phyloP scores from a whole-genome alignment of 1,139 yeast genomes.

The Yamadazyma spencermartinsiae region DNA sequence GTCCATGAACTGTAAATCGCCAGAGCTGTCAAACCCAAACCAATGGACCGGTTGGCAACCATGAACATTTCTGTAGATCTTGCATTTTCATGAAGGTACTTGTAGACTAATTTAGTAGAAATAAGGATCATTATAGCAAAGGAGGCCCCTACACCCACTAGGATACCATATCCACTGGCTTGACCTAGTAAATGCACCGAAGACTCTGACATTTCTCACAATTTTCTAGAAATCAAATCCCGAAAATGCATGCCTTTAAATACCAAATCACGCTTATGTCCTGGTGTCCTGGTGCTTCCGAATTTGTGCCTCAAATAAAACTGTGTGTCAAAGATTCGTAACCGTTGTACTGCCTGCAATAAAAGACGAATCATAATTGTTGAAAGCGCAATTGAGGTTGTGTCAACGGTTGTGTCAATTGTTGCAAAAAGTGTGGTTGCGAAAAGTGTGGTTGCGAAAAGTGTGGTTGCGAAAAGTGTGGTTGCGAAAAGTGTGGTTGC shows the following conservation, averaged over 20 bases:
- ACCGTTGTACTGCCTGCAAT: background rate
- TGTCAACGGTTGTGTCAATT: background rate
- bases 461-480: background rate
- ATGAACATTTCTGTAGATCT: constrained; percentile 31
- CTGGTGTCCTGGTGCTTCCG: too few species aligned
- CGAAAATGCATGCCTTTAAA: background rate
- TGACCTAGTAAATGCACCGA: constrained; percentile 21
- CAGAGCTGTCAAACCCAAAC: constrained; percentile 26
- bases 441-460: background rate
- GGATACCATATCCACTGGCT: constrained; percentile 30
- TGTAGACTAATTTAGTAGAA: constrained; percentile 24
- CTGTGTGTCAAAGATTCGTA: background rate
- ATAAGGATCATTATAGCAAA: constrained; percentile 32
- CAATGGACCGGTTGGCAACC: constrained; percentile 30
- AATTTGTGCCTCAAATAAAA: background rate
- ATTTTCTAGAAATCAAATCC: too few species aligned
- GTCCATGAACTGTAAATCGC: constrained; percentile 32
- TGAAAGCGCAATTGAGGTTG: background rate
- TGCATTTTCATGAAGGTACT: constrained; percentile 28
- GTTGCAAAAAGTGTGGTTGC: constrained; percentile 1
- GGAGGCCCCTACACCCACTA: constrained; percentile 31
- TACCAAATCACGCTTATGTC: background rate
- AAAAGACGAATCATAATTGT: background rate
- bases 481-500: background rate
- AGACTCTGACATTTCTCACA: constrained; percentile 1